Percentiles rank a stretch among this genome's conserved stretches.
phyloP scores from a whole-genome alignment of 352 stramenopile genomes.

The Globisporangium rhizosaccharum region DNA sequence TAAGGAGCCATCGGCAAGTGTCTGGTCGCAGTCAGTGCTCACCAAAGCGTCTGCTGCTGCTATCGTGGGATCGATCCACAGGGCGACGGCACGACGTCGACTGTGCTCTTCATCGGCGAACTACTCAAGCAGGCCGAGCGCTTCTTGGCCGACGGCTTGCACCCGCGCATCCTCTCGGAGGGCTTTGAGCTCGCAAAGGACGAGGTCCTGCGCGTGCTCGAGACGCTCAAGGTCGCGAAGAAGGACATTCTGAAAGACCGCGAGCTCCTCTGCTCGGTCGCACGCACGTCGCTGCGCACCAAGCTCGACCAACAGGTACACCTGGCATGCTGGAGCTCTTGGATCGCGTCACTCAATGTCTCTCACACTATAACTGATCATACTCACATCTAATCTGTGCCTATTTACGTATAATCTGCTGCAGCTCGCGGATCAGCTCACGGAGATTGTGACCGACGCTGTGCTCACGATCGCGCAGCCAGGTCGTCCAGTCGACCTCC shows the following conservation, averaged over 20 bases:
- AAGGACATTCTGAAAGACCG: slow-evolving; percentile 89
- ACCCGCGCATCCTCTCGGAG: slow-evolving; percentile 96
- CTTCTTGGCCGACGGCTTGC: slow-evolving; percentile 95
- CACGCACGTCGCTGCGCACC: slow-evolving; percentile 95
- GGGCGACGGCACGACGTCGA: slow-evolving; percentile 98
- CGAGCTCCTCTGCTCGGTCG: slow-evolving; percentile 93
- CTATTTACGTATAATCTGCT: background rate
- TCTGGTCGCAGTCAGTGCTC: too few relatives aligned
- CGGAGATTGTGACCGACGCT: slow-evolving; percentile 96
- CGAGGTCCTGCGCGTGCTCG: slow-evolving; percentile 91
- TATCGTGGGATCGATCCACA: slow-evolving; percentile 10
- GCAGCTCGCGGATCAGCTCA: slow-evolving; percentile 88
- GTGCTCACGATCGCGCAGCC: slow-evolving; percentile 92
- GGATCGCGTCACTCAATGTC: background rate
- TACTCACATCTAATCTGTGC: too few relatives aligned
- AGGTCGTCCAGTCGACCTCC: slow-evolving; percentile 91
- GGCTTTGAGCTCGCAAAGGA: slow-evolving; percentile 98
- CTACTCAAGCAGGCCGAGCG: slow-evolving; percentile 97
- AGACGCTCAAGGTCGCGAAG: slow-evolving; percentile 85
- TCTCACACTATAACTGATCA: background rate
- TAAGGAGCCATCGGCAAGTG: background rate
- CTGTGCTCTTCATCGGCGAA: slow-evolving; percentile 98
- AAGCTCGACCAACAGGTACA: slow-evolving; percentile 94
- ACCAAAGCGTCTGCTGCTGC: too few relatives aligned
- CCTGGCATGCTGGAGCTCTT: background rate